These are phyloP conservation scores for Neofusicoccum umdonicola DNA, from an alignment of 2,329 filamentous ascomycete species.

Conservation along the genomic window DNA sequence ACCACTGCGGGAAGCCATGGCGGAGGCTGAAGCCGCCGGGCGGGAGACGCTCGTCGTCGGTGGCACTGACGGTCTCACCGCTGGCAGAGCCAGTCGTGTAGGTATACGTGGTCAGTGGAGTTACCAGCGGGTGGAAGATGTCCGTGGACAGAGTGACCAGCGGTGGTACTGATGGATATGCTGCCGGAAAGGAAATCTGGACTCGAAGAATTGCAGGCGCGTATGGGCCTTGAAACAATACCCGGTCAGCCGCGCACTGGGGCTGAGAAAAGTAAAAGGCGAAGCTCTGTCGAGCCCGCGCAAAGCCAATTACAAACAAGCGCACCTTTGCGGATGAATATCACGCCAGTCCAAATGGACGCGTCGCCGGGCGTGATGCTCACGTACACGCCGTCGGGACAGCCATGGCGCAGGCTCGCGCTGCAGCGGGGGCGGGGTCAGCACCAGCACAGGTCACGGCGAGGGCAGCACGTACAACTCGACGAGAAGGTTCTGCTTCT, in stretches of 20 bases:
- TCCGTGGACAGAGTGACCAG: slow-evolving; percentile 86
- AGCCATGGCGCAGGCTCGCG: slow-evolving; percentile 75
- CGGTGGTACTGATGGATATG: slow-evolving; percentile 76
- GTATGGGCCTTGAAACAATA: slow-evolving; percentile 69
- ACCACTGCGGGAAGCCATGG: slow-evolving; percentile 91
- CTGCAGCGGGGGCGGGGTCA: slow-evolving; percentile 45
- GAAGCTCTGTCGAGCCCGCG: background rate
- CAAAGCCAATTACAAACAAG: slow-evolving; percentile 17
- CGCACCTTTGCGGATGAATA: slow-evolving; percentile 85
- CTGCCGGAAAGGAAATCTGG: slow-evolving; percentile 79
- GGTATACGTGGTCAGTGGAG: slow-evolving; percentile 90
- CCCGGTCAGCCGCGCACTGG: slow-evolving; percentile 9
- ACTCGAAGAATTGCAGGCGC: slow-evolving; percentile 83
- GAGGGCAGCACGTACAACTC: slow-evolving; percentile 66
- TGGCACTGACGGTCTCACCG: slow-evolving; percentile 75
- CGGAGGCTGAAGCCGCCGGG: slow-evolving; percentile 87
- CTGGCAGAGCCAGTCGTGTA: slow-evolving; percentile 74
- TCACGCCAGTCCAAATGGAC: slow-evolving; percentile 81
- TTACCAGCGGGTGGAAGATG: slow-evolving; percentile 91
- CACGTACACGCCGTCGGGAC: slow-evolving; percentile 84
- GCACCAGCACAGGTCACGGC: slow-evolving; percentile 14
- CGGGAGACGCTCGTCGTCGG: slow-evolving; percentile 77
- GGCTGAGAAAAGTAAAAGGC: background rate
- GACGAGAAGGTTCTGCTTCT: slow-evolving; percentile 72
- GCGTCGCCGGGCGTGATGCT: slow-evolving; percentile 78